Conservation (phyloP, 306 rosid genomes). For the Alnus rubra region DNA sequence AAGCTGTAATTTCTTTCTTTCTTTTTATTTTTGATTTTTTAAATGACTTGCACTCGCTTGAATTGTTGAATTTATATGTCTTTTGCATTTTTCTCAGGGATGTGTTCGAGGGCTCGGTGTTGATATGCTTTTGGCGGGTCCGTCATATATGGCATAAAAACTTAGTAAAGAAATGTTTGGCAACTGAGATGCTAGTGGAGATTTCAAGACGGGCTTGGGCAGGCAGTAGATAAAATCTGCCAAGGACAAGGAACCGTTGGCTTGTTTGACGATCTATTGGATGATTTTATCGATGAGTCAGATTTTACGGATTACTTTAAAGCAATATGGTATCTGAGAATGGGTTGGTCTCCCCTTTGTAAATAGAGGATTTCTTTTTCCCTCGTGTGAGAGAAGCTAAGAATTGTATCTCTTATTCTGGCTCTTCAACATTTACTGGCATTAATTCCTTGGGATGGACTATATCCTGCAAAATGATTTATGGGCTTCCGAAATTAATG, state of each 20-base stretch:
- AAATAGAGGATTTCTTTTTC: slow-evolving; percentile 18
- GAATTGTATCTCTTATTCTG: not conserved
- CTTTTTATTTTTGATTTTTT: not conserved
- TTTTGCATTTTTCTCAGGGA: slow-evolving; percentile 62
- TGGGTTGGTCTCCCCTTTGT: slow-evolving; percentile 54
- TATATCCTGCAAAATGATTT: not conserved
- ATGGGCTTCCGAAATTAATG: not conserved
- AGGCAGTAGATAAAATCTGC: slow-evolving; percentile 61
- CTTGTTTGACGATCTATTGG: slow-evolving; percentile 69
- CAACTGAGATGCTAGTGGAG: slow-evolving; percentile 60
- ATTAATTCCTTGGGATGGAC: not conserved
- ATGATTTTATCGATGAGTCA: slow-evolving; percentile 68
- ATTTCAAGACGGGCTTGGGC: slow-evolving; percentile 58
- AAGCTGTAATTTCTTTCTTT: slow-evolving; percentile 14
- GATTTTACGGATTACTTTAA: slow-evolving; percentile 81
- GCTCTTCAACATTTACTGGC: not conserved
- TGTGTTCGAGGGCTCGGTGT: slow-evolving; percentile 75
- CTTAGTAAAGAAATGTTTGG: slow-evolving; percentile 55
- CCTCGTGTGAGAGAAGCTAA: not conserved
- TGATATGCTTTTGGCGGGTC: slow-evolving; percentile 80
- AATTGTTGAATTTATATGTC: slow-evolving; percentile 25
- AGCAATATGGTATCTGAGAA: slow-evolving; percentile 84
- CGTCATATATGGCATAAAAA: slow-evolving; percentile 87
- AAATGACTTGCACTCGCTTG: slow-evolving; percentile 3
- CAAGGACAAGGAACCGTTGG: slow-evolving; percentile 43